A percentile compares a stretch with the other conserved stretches of the same genome.
Evolutionary conservation across 495 filamentous ascomycete species (phyloP).

Genomic region (Podospora pseudocomata): DNA sequence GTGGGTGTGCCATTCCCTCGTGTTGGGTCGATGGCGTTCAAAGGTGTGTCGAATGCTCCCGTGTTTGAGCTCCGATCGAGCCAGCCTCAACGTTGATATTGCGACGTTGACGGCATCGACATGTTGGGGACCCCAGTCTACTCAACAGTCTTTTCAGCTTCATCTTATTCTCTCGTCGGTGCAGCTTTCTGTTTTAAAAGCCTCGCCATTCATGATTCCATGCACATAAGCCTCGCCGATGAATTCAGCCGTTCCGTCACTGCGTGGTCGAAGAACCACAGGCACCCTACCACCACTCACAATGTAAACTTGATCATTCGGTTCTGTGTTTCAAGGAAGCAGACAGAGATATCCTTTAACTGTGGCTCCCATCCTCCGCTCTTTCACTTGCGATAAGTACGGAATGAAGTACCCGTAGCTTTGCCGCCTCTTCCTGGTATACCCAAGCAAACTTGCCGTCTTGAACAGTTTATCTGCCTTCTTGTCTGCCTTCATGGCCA

Average conservation of each 20-base stretch:
- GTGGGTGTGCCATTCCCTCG: neutral
- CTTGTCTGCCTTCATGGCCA: conserved; percentile 8
- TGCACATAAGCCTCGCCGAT: conserved; percentile 17
- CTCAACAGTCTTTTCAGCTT: neutral
- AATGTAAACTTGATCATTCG: conserved; percentile 12
- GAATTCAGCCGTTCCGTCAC: conserved; percentile 11
- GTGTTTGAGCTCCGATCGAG: neutral
- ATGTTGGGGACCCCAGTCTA: neutral
- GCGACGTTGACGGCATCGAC: neutral
- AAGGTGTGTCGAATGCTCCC: neutral
- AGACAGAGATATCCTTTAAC: conserved; percentile 17
- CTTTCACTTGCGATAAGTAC: conserved; percentile 1
- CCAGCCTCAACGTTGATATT: conserved; percentile 3
- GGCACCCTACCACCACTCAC: conserved; percentile 13
- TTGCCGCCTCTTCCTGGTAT: conserved; percentile 13
- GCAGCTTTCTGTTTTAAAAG: conserved; percentile 8
- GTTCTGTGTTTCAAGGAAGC: conserved; percentile 11
- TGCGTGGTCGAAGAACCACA: conserved; percentile 13
- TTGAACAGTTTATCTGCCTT: neutral
- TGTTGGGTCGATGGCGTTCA: neutral
- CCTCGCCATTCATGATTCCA: conserved; percentile 17
- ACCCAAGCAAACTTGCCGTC: conserved; percentile 6
- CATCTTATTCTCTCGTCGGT: conserved; percentile 12
- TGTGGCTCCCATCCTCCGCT: conserved; percentile 9
- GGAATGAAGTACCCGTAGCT: conserved; percentile 6